These are phyloP conservation scores for Chlamydomonas schloesseri DNA, from an alignment of 139 green algal species.

Conservation along the genomic window DNA sequence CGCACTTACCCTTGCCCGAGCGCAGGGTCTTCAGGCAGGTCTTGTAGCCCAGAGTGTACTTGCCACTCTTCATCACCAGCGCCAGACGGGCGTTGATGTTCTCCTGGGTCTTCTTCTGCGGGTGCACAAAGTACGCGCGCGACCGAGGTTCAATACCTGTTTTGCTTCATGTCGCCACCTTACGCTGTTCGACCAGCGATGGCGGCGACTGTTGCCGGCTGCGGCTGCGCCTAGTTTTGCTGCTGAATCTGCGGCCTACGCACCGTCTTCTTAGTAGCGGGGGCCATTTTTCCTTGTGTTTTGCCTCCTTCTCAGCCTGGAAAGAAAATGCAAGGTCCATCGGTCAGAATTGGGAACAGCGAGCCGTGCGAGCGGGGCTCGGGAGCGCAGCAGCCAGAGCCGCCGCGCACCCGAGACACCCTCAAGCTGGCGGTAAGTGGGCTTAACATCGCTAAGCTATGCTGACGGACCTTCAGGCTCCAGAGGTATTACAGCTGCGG, in stretches of 20 bases:
- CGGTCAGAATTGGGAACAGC: no score
- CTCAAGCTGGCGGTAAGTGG: no score
- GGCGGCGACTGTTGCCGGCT: not conserved
- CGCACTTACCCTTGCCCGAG: slow-evolving; percentile 89
- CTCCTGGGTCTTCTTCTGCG: slow-evolving; percentile 95
- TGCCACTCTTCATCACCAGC: slow-evolving; percentile 99
- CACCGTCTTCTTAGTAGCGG: slow-evolving; percentile 67
- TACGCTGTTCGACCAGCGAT: no score
- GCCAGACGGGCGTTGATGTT: slow-evolving; percentile 96
- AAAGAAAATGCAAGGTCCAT: slow-evolving; percentile 2
- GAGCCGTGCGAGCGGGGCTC: no score
- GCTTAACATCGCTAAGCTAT: not conserved
- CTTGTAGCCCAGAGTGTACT: slow-evolving; percentile 99
- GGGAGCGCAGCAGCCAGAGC: slow-evolving; percentile 13
- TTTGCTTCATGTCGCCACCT: no score
- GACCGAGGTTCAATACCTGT: not conserved
- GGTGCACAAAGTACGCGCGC: slow-evolving; percentile 10
- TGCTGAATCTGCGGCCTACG: slow-evolving; percentile 3
- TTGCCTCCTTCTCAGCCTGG: slow-evolving; percentile 60
- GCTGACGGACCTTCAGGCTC: slow-evolving; percentile 40
- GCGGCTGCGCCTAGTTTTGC: not conserved
- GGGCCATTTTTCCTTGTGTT: slow-evolving; percentile 57
- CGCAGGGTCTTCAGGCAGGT: slow-evolving; percentile 97
- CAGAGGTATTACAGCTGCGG: slow-evolving; percentile 24
- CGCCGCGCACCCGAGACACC: not conserved